Evolutionary conservation across 176 grass and related monocot genomes (phyloP), one percentile per base, ranked within the genome.

Genomic region (Thalia dealbata): DNA sequence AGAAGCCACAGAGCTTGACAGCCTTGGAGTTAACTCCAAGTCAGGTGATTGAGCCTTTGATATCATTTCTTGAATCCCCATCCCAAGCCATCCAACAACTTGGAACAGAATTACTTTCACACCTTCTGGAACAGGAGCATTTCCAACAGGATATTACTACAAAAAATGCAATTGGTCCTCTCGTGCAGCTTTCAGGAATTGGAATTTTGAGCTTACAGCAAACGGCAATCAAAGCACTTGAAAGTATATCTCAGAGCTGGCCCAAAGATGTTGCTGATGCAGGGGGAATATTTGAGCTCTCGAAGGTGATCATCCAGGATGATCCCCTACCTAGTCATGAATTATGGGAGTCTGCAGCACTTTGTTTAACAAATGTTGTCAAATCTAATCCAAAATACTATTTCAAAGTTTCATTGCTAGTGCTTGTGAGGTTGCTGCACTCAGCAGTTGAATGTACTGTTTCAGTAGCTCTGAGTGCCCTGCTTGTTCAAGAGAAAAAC

Each of bases 81-180:
- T 92, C 89, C 68, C 93, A 91, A 86, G 89, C 93, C 66, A 92
- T 97, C 63, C 93, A 97, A 84, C 93, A 97, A 81, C 87, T 97
- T 78, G 89, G 89, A 48, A 92, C 89, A 48, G 93, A 97, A 73
- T 80, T 97, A 73, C 63, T 97, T 14, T 90, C 86, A 25, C 87
- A 92, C 85, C 87, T 97, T 86, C 73, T 97, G 69, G 89, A 92
- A 78, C 89, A 97, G 54, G 93, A 97, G 66, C 93, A 97, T 90
- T 90, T 97, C 69, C 87, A 97, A 68, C 85, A 89, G 67, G 93
- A 97, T 81, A 90, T 92, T 60, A 92, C 87, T 68, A 97, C 93
- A 43, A 79, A 92, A 82, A 84, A 86, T 88, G 93, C 93, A 67
- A 90, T 97, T 77, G 85, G 84, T 67, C 93, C 93, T 67, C 83